A percentile compares a stretch with the other conserved stretches of the same genome.
These are phyloP conservation scores for Graphilbum sp. DNA, from an alignment of 2,329 filamentous ascomycete species.

Conservation along the genomic window DNA sequence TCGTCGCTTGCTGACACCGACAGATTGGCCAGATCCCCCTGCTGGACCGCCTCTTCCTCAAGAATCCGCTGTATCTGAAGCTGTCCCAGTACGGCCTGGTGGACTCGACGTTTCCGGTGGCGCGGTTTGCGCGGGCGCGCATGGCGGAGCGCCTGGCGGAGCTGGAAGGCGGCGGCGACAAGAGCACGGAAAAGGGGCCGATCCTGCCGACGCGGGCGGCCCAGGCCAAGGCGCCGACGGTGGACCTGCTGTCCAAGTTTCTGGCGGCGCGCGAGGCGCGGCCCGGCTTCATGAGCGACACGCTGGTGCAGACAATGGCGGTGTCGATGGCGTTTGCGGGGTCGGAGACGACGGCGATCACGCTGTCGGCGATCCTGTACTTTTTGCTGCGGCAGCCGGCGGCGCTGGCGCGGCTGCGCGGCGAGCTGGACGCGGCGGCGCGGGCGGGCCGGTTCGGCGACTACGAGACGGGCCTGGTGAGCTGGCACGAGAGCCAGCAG, in stretches of 20 bases:
- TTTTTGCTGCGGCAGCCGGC: conserved; percentile 48
- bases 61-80: conserved; percentile 58
- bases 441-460: conserved; percentile 32
- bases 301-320: conserved; percentile 52
- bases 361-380: conserved; percentile 56
- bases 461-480: conserved; percentile 42
- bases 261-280: conserved; percentile 49
- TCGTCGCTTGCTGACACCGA: background rate
- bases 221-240: conserved; percentile 22
- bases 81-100: conserved; percentile 50
- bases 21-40: conserved; percentile 57
- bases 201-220: conserved; percentile 21
- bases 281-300: conserved; percentile 56
- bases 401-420: conserved; percentile 36
- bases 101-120: conserved; percentile 55
- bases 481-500: conserved; percentile 51
- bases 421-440: conserved; percentile 46
- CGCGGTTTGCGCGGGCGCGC: conserved; percentile 51
- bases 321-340: conserved; percentile 61
- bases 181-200: conserved; percentile 17
- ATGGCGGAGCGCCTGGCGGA: conserved; percentile 44
- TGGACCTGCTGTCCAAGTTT: conserved; percentile 57
- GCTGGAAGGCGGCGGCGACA: conserved; percentile 22
- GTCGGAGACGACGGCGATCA: conserved; percentile 66
- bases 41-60: conserved; percentile 52